A percentile compares a stretch with the other conserved stretches of the same genome.
These are phyloP conservation scores for Venustampulla echinocandica DNA, from an alignment of 495 filamentous ascomycete genomes.

Conservation along the genomic window DNA sequence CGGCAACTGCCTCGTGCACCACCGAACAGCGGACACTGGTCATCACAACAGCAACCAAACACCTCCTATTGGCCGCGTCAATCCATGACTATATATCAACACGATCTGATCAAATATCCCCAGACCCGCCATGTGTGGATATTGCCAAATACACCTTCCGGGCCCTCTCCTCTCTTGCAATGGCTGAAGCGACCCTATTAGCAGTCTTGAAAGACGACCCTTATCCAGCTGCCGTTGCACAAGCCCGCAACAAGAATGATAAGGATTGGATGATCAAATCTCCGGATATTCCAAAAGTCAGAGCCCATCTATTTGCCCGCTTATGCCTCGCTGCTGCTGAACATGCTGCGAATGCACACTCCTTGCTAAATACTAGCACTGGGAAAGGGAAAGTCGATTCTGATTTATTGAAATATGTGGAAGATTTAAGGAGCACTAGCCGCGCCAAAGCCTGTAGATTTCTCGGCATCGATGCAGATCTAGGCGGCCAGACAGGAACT, in stretches of 20 bases:
- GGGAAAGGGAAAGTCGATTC: constrained; percentile 45
- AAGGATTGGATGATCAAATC: constrained; percentile 89
- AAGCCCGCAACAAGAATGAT: constrained; percentile 67
- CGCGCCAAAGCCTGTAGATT: constrained; percentile 81
- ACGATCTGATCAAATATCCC: constrained; percentile 26
- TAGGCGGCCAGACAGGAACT: constrained; percentile 67
- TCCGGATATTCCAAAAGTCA: constrained; percentile 77
- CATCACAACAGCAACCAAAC: constrained; percentile 65
- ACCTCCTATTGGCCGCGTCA: constrained; percentile 70
- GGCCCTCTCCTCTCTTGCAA: constrained; percentile 62
- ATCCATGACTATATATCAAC: constrained; percentile 60
- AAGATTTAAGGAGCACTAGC: constrained; percentile 63
- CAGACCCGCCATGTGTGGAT: constrained; percentile 42
- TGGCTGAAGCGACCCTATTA: constrained; percentile 82
- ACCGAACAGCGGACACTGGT: constrained; percentile 57
- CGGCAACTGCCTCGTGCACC: constrained; percentile 49
- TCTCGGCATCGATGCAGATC: constrained; percentile 80
- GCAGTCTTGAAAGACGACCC: constrained; percentile 90
- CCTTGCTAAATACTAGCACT: constrained; percentile 33
- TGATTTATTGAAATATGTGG: constrained; percentile 57
- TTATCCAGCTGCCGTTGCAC: constrained; percentile 69
- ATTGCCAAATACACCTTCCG: constrained; percentile 55
- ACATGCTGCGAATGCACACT: constrained; percentile 53
- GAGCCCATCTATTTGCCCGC: constrained; percentile 76
- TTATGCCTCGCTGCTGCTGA: constrained; percentile 73